Evolutionary conservation across 257 asterid species (phyloP).

Genomic region (Scutellaria barbata): DNA sequence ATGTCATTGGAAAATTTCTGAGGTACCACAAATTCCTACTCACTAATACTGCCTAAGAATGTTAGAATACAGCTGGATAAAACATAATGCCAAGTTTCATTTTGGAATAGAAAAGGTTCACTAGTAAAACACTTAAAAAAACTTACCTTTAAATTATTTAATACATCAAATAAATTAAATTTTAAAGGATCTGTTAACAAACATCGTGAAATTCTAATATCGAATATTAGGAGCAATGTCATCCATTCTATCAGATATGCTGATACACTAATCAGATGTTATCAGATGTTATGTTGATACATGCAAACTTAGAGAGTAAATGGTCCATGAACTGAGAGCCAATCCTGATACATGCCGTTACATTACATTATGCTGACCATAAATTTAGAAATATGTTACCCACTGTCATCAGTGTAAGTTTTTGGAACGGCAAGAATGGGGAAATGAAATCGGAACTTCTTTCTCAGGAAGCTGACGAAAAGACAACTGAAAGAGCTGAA

Average conservation of each 20-base stretch:
- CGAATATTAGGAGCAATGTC: background rate
- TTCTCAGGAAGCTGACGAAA: slow-evolving; percentile 50
- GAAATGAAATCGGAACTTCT: slow-evolving; percentile 22
- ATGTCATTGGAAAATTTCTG: too few relatives aligned
- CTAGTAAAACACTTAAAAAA: background rate
- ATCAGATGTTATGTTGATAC: too few relatives aligned
- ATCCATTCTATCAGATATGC: background rate
- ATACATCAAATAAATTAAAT: too few relatives aligned
- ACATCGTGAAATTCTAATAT: too few relatives aligned
- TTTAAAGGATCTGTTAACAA: background rate
- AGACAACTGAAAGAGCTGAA: slow-evolving; percentile 42
- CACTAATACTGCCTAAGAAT: too few relatives aligned
- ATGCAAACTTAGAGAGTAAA: too few relatives aligned
- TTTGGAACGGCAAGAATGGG: slow-evolving; percentile 1
- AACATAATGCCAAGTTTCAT: background rate
- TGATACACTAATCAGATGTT: background rate
- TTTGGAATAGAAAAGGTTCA: too few relatives aligned
- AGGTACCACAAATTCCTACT: background rate
- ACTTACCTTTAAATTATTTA: too few relatives aligned
- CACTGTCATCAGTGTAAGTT: slow-evolving; percentile 8
- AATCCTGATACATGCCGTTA: background rate
- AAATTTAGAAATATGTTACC: background rate
- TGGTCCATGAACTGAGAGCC: background rate
- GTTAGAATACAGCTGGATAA: background rate
- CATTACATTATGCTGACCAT: background rate